Conservation (phyloP, 2,329 filamentous ascomycete genomes). For the Penicillium italicum region DNA sequence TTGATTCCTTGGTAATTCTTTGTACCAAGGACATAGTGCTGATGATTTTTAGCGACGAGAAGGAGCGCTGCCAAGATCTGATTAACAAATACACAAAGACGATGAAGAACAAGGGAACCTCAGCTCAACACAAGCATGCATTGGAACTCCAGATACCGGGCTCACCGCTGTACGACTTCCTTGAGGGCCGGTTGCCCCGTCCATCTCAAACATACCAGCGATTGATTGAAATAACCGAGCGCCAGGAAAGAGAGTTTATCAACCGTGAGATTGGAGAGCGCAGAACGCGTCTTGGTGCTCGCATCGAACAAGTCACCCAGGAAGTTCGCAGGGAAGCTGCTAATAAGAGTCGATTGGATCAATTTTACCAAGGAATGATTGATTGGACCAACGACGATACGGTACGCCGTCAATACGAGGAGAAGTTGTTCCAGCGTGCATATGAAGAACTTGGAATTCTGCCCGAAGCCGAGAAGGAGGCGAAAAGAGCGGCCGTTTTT, state of each 20-base stretch:
- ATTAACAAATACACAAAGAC: conserved; percentile 77
- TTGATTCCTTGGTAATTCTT: neutral
- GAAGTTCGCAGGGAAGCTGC: conserved; percentile 88
- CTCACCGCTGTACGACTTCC: conserved; percentile 72
- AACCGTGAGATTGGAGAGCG: conserved; percentile 87
- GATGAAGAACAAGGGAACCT: conserved; percentile 68
- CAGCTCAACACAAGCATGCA: conserved; percentile 69
- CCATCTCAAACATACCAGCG: conserved; percentile 77
- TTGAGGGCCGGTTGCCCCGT: conserved; percentile 79
- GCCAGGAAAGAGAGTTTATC: conserved; percentile 82
- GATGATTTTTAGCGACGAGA: conserved; percentile 50
- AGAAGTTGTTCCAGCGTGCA: conserved; percentile 78
- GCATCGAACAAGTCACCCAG: conserved; percentile 73
- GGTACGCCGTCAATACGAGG: conserved; percentile 76
- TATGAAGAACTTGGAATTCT: conserved; percentile 73
- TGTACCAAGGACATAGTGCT: conserved; percentile 5
- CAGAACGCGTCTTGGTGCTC: conserved; percentile 80
- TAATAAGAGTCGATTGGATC: conserved; percentile 69
- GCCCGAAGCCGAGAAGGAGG: conserved; percentile 62
- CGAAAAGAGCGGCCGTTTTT: conserved; percentile 68
- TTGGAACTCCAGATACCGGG: conserved; percentile 73
- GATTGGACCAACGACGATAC: conserved; percentile 90
- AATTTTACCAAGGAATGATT: conserved; percentile 76
- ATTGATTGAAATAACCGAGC: conserved; percentile 77
- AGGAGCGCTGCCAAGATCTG: conserved; percentile 56